Base-by-base conservation (phyloP, 2,329 filamentous ascomycete species). In the Verticillium isaacii region DNA sequence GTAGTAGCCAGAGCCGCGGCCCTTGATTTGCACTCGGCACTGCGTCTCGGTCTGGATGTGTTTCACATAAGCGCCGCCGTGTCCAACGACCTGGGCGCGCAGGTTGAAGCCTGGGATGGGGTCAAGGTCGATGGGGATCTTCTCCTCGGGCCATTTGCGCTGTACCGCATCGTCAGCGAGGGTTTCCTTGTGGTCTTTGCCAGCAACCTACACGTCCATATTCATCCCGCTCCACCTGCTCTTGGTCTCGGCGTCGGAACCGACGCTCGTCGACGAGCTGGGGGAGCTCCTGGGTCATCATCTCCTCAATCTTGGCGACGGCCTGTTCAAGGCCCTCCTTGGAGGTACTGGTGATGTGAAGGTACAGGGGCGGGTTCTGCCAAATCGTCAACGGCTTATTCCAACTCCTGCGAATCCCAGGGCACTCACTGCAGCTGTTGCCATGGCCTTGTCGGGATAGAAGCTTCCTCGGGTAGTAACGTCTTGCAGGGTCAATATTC, bases 101-200 rank as follows among this genome's bases (percentile, higher is more conserved):
- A 99, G 82, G 72, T 99, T 99, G 79, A 99, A 99, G 23, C 95
- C 95, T 29, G 89, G 92, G 60, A 98, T 87, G 0, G 94, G 91
- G 68, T 98, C 95, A 62, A 99, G 87, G 65, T 88, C 87, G 68
- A 99, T 93, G 1, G 92, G 89, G 58, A 99, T 96, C 70, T 91
- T 92, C 78, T 97, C 93, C 72, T 98, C 95, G 1, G 95, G 94
- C 95, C 95, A 99, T 91, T 98, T 99, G 68, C 93, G 92, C 92
- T 96, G 67, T 36, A 29, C 29, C 29, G 45, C n/a, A 52, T 41
- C 57, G 60, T 71, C 63, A 69, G 64, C 54, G 55, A 32, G 34
- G 14, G 17, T 23, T n/a, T 32, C 32, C 37, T 39, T 64, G 62
- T 39, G 17, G 15, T n/a, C 17, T 37, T 57, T 23, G 54, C 54